Evolutionary conservation across 2,329 filamentous ascomycete genomes (phyloP), one percentile per base, ranked within the genome.

Genomic region (Colletotrichum simmondsii): DNA sequence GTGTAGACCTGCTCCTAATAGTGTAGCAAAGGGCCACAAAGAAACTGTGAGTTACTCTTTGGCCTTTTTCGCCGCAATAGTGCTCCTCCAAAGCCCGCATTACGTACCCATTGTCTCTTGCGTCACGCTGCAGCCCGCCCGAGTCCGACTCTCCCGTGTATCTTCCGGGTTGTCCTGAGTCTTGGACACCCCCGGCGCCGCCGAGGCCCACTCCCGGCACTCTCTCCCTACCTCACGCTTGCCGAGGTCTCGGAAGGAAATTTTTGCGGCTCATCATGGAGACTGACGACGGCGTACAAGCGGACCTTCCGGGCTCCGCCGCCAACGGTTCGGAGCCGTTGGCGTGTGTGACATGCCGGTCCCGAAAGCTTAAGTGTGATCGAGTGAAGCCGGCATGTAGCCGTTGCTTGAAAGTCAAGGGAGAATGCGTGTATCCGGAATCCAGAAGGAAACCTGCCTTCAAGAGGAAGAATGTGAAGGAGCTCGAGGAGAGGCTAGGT

Each of bases 391-490:
- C 95, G 19, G 90, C 91, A 30, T 98, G 96, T 79, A 90, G 91
- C 54, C 95, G 95, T 24, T 98, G 96, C 81, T 86, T 90, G 66
- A 90, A 93, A 76, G 84, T 95, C 59, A 89, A 91, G 65, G 91
- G 92, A 80, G 92, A 94, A 65, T 98, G 96, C 83, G 89, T 93
- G 68, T 98, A 97, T 81, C 95, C 97, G 74, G 94, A 97, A 83
- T 93, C 95, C 68, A 89, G 95, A 79, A 92, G 94, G 83, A 98
- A 97, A 85, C 94, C 94, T 68, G 93, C 94, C 5, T 93, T 94
- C 24, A 98, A 97, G 85, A 88, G 95, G 78, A 92, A 94, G 76
- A 98, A 98, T 82, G 95, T 98, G 74, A 97, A 94, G 84, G 93
- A 97, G 80, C 86, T 98, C 70, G 96, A 98, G 82, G 94, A 94